Percentiles rank a stretch among this genome's conserved stretches.
Evolutionary conservation across 805 yeast species (phyloP).

Genomic region (Wickerhamomyces bisporus): DNA sequence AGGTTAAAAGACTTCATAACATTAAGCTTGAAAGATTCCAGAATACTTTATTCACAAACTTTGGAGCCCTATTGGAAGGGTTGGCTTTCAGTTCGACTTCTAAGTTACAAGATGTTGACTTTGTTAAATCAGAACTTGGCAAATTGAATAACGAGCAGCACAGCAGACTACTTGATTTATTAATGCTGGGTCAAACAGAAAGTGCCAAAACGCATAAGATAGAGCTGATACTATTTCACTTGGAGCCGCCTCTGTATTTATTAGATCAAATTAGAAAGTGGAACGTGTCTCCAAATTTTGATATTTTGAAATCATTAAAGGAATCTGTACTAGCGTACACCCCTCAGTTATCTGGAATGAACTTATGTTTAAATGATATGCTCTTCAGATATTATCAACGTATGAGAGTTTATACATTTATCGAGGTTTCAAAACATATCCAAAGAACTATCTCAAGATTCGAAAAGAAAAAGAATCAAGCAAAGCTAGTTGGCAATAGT

Average conservation of each 20-base stretch:
- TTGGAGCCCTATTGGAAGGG: conserved; percentile 15
- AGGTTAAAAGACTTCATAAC: conserved; percentile 8
- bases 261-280: neutral
- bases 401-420: conserved; percentile 2
- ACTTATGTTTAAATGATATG: conserved; percentile 10
- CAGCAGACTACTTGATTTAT: neutral
- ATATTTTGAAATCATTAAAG: neutral
- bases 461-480: conserved; percentile 5
- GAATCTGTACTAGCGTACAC: neutral
- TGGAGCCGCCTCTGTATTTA: neutral
- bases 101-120: conserved; percentile 10
- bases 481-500: conserved; percentile 14
- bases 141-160: neutral
- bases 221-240: too few relatives aligned
- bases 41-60: conserved; percentile 14
- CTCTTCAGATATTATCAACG: conserved; percentile 5
- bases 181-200: neutral
- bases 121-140: neutral
- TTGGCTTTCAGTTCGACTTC: conserved; percentile 1
- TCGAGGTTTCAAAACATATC: conserved; percentile 9
- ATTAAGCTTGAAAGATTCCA: conserved; percentile 21
- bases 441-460: conserved; percentile 10
- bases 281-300: neutral
- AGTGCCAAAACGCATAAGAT: too few relatives aligned
- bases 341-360: neutral